Percentiles rank a stretch among this genome's conserved stretches.
These are phyloP conservation scores for Russula abietina DNA, from an alignment of 768 basidiomycete species.

Conservation along the genomic window DNA sequence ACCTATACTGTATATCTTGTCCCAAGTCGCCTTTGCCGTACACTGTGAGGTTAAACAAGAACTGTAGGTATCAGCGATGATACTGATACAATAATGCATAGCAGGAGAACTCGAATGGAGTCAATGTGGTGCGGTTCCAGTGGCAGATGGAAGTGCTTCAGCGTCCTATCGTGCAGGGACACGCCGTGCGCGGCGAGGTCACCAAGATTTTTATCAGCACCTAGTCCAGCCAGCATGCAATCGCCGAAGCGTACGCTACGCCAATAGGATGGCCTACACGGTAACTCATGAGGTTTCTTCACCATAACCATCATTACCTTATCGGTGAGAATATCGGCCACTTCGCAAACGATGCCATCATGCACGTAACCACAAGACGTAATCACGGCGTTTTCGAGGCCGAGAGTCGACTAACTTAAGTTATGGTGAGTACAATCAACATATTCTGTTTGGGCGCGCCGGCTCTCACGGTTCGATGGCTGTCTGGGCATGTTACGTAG, in stretches of 20 bases:
- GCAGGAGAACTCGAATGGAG: too few species aligned
- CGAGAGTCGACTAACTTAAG: conserved; percentile 52
- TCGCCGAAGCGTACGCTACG: conserved; percentile 50
- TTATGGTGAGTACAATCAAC: conserved; percentile 39
- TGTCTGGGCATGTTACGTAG: conserved; percentile 54
- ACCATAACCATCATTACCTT: conserved; percentile 39
- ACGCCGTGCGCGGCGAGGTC: too few species aligned
- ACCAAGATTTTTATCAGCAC: too few species aligned
- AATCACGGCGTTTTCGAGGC: conserved; percentile 50
- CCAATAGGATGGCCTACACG: conserved; percentile 34
- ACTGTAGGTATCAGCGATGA: too few species aligned
- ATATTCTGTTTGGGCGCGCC: not conserved
- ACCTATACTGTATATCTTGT: too few species aligned
- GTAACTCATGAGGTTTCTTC: not conserved
- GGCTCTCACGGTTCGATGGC: not conserved
- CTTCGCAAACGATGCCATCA: conserved; percentile 47
- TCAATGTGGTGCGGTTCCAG: too few species aligned
- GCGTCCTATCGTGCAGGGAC: too few species aligned
- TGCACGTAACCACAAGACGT: conserved; percentile 38
- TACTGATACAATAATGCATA: too few species aligned
- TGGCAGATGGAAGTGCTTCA: too few species aligned
- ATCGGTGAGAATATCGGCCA: conserved; percentile 48
- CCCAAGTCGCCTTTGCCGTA: too few species aligned
- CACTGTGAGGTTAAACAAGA: too few species aligned
- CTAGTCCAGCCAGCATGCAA: conserved; percentile 42